phyloP scores from a whole-genome alignment of 345 rosid species.

The Lenwebbia sp. region DNA sequence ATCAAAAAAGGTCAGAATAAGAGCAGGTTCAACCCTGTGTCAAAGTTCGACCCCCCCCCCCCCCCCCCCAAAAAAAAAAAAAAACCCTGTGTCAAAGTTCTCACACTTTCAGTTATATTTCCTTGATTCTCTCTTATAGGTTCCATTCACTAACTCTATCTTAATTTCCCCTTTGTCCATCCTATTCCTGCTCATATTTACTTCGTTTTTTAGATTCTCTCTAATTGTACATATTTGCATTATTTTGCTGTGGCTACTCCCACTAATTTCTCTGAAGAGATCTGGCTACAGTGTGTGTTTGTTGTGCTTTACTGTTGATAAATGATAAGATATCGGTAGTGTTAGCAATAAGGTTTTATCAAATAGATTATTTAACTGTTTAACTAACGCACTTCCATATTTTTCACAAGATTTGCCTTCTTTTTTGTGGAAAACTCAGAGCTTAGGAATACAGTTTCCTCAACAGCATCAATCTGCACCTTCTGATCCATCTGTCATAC shows the following conservation, averaged over 20 bases:
- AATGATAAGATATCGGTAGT: background rate
- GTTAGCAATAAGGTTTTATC: background rate
- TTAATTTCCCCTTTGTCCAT: background rate
- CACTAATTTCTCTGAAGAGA: background rate
- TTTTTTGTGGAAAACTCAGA: constrained; percentile 22
- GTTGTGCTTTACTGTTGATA: background rate
- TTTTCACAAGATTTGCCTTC: background rate
- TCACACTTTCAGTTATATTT: background rate
- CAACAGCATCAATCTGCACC: constrained; percentile 28
- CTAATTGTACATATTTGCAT: background rate
- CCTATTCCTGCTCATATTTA: background rate
- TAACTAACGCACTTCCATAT: background rate
- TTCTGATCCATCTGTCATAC: constrained; percentile 20
- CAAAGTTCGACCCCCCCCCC: background rate
- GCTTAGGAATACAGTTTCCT: constrained; percentile 80
- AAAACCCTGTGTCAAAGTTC: background rate
- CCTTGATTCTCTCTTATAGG: background rate
- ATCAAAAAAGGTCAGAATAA: background rate
- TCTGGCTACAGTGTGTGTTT: background rate
- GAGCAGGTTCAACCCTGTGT: background rate
- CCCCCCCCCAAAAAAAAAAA: too few species aligned
- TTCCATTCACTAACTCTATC: background rate
- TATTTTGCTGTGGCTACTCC: background rate
- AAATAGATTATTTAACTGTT: background rate
- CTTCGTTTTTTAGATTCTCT: background rate